Percentiles rank a stretch among this genome's conserved stretches.
Conservation (phyloP, 192 early-diverging fungal species). For the Gryganskiella cystojenkinii region DNA sequence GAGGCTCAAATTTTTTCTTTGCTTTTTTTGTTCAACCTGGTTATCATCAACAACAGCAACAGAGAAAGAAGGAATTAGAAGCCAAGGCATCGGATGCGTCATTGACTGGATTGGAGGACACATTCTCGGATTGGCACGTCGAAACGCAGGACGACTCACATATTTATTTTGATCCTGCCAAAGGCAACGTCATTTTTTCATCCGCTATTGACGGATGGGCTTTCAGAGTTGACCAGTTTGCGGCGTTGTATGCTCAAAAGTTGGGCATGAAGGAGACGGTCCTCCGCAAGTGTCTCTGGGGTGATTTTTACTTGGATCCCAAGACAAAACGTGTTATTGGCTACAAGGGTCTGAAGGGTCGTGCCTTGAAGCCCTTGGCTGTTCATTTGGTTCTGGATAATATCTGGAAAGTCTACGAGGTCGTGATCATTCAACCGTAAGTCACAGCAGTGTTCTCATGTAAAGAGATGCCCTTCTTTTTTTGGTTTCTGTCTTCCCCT, state of each 20-base stretch:
- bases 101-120: conserved; percentile 43
- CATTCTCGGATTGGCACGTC: conserved; percentile 79
- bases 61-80: conserved; percentile 54
- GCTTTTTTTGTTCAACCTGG: neutral
- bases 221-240: conserved; percentile 94
- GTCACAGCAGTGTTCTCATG: conserved; percentile 1
- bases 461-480: neutral
- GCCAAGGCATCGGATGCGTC: conserved; percentile 54
- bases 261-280: conserved; percentile 82
- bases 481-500: neutral
- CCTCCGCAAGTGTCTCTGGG: conserved; percentile 92
- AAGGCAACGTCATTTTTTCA: conserved; percentile 97
- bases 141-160: conserved; percentile 94
- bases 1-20: neutral
- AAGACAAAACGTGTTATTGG: conserved; percentile 93
- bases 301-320: conserved; percentile 96
- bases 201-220: conserved; percentile 99
- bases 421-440: conserved; percentile 69
- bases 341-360: conserved; percentile 85
- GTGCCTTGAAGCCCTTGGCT: conserved; percentile 92
- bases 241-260: conserved; percentile 89
- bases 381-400: conserved; percentile 96
- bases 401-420: conserved; percentile 95
- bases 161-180: conserved; percentile 95
- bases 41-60: neutral